Percentiles rank a stretch among this genome's conserved stretches.
These are phyloP conservation scores for Ormosia emarginata DNA, from an alignment of 306 rosid genomes.

Conservation along the genomic window DNA sequence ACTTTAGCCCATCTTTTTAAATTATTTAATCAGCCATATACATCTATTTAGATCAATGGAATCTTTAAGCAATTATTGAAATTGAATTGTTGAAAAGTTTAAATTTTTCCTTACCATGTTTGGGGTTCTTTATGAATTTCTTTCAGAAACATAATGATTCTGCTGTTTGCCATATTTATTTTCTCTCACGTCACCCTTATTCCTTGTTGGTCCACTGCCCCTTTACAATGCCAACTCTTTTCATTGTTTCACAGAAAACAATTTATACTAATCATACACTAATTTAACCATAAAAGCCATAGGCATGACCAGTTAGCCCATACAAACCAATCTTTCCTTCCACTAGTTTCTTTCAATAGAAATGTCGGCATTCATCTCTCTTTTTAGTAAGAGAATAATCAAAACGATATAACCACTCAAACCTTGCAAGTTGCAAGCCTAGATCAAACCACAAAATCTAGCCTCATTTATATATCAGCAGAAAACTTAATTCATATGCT, in stretches of 20 bases:
- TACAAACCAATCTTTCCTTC: background rate
- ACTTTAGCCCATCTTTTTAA: background rate
- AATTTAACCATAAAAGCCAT: background rate
- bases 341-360: background rate
- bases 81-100: background rate
- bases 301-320: background rate
- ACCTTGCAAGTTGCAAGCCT: background rate
- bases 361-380: background rate
- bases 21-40: background rate
- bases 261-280: background rate
- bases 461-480: background rate
- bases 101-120: background rate
- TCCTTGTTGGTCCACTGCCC: background rate
- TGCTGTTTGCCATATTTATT: background rate
- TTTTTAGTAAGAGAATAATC: background rate
- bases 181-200: background rate
- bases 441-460: background rate
- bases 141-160: background rate
- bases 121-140: background rate
- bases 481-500: background rate
- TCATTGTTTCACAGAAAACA: constrained; percentile 3
- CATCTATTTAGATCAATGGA: background rate
- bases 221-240: background rate
- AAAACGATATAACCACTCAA: background rate
- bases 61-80: background rate